Evolutionary conservation across 1,284 basidiomycete species (phyloP).

Genomic region (Bjerkandera adusta): DNA sequence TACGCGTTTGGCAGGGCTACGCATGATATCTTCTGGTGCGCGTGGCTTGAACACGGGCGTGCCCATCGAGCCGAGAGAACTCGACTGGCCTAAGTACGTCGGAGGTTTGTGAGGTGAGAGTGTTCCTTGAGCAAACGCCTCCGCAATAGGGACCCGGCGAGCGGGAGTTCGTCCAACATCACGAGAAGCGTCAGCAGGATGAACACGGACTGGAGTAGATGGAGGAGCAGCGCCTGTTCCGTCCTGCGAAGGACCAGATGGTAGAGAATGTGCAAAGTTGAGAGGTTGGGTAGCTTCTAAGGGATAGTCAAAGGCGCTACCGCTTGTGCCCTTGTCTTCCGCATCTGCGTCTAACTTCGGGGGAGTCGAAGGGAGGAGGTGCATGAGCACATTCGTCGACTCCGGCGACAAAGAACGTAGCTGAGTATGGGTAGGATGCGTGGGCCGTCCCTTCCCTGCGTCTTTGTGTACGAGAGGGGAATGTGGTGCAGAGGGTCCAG

Average conservation of each 20-base stretch:
- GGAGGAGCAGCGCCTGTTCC: slow-evolving; percentile 12
- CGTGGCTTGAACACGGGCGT: slow-evolving; percentile 35
- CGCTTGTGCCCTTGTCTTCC: too few species aligned
- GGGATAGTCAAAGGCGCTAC: too few species aligned
- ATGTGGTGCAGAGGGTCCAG: too few species aligned
- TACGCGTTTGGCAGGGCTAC: slow-evolving; percentile 60
- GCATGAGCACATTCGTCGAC: slow-evolving; percentile 32
- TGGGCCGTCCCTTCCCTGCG: slow-evolving; percentile 6
- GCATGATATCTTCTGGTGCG: slow-evolving; percentile 34
- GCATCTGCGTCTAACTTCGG: too few species aligned
- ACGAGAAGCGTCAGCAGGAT: slow-evolving; percentile 30
- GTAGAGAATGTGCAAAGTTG: too few species aligned
- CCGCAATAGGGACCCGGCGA: slow-evolving; percentile 52
- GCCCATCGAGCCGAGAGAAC: slow-evolving; percentile 8
- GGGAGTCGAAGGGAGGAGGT: slow-evolving; percentile 21
- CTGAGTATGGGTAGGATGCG: slow-evolving; percentile 10
- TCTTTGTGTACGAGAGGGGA: too few species aligned
- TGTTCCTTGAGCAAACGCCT: slow-evolving; percentile 47
- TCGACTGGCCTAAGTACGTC: not conserved
- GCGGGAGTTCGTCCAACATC: slow-evolving; percentile 54
- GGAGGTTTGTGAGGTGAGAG: slow-evolving; percentile 43
- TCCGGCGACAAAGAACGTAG: slow-evolving; percentile 36
- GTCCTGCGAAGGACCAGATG: too few species aligned
- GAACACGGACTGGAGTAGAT: slow-evolving; percentile 9
- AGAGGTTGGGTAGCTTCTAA: too few species aligned